Conservation (phyloP, 2,329 filamentous ascomycete genomes). For the Phialocephala subalpina region DNA sequence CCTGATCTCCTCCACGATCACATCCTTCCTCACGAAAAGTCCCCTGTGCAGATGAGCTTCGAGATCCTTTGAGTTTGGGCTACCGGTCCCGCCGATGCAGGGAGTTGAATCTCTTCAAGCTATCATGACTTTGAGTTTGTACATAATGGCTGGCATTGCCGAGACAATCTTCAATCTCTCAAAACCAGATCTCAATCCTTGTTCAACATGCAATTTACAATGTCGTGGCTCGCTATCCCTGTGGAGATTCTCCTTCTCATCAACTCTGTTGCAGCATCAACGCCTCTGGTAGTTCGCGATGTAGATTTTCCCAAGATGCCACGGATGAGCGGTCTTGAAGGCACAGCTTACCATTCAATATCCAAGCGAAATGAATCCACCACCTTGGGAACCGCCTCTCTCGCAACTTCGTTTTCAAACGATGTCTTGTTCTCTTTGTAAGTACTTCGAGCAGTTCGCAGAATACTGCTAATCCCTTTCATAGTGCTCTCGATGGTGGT, state of each 20-base stretch:
- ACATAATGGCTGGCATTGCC: not conserved
- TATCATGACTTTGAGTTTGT: not conserved
- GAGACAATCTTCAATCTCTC: not conserved
- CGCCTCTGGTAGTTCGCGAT: not conserved
- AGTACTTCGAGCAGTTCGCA: not conserved
- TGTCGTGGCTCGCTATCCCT: not conserved
- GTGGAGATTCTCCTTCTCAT: not conserved
- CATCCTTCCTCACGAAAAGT: not conserved
- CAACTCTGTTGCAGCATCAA: not conserved
- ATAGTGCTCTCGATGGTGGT: not conserved
- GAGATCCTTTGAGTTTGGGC: constrained; percentile 2
- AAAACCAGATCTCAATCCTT: not conserved
- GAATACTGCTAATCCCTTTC: not conserved
- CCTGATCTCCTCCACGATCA: constrained; percentile 7
- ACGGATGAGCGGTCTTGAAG: not conserved
- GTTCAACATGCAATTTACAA: not conserved
- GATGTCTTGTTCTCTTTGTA: constrained; percentile 3
- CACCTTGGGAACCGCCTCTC: not conserved
- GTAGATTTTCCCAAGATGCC: not conserved
- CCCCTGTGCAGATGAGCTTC: not conserved
- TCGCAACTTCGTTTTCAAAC: not conserved
- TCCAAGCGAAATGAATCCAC: not conserved
- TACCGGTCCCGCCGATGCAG: not conserved
- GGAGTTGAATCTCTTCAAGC: not conserved
- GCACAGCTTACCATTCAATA: not conserved